Base-by-base conservation (phyloP, 2,329 filamentous ascomycete species). In the Lecanosticta acicola region DNA sequence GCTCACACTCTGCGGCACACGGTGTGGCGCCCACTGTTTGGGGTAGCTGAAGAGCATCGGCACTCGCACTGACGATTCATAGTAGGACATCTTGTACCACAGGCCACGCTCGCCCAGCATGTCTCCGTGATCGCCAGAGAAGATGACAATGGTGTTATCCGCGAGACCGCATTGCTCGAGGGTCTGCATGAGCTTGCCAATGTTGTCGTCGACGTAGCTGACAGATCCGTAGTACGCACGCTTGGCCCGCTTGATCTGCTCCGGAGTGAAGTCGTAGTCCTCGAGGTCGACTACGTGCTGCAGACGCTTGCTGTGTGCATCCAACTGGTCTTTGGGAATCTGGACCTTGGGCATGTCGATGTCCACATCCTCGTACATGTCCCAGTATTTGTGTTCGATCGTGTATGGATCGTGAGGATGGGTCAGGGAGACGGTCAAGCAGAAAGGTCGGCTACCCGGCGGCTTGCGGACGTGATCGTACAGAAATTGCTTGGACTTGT, bases 71-170 rank as follows among this genome's bases (percentile, higher is more conserved):
- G 88, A 94, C 33, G 84, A 84, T 75, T 96, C 90, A 60, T 89
- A 95, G 78, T 93, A 96, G 63, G 81, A 88, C 90, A 96, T 96
- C 77, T 96, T 96, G 75, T 95, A 90, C 90, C 90, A 96, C 38
- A 96, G 73, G 4, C 86, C 85, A 43, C 88, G 83, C 73, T 96
- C 90, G 48, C 90, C 90, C 5, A 96, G 79, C 90, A 96, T 96
- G 68, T 96, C 90, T 45, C 90, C 90, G 62, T 96, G 90, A 65
- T 96, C 90, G 36, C 90, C 89, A 48, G 85, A 90, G 70, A 96
- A 96, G 55, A 96, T 82, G 59, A 96, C 75, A 58, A 95, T 89
- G 10, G 90, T 96, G 68, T 95, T 81, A 26, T 94, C 81, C 49
- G 83, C 83, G 36, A 96, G 74, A 4, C 83, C 79, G 62, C 87